Conservation (phyloP, 257 asterid species). For the Thymus quinquecostatus region DNA sequence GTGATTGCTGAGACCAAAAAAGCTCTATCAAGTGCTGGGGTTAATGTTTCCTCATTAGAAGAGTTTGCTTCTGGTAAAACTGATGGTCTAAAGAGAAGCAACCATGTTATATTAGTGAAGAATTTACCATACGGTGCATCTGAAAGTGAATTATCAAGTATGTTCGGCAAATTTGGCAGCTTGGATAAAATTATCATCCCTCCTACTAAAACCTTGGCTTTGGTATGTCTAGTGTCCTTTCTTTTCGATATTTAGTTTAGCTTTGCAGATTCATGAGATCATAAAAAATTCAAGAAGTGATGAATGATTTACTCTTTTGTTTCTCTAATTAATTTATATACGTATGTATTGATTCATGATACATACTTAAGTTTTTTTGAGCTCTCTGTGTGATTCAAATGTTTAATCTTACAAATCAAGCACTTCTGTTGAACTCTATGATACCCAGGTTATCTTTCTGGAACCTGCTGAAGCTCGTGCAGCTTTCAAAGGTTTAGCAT, state of each 20-base stretch:
- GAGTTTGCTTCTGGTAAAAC: constrained; percentile 77
- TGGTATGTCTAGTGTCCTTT: constrained; percentile 58
- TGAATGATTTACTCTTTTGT: neutral
- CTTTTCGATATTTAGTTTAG: constrained; percentile 1
- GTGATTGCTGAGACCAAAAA: constrained; percentile 92
- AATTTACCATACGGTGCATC: constrained; percentile 90
- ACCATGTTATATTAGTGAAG: constrained; percentile 86
- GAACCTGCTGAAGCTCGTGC: constrained; percentile 90
- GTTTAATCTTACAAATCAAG: constrained; percentile 13
- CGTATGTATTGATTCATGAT: neutral
- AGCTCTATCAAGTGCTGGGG: constrained; percentile 80
- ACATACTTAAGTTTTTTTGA: too few relatives aligned
- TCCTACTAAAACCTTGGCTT: constrained; percentile 81
- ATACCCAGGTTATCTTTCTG: constrained; percentile 70
- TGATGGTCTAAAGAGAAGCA: constrained; percentile 85
- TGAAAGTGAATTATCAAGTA: constrained; percentile 70
- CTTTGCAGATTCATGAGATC: constrained; percentile 13
- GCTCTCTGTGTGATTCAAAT: constrained; percentile 16
- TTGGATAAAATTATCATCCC: constrained; percentile 87
- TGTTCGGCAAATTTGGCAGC: constrained; percentile 90
- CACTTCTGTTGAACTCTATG: constrained; percentile 27
- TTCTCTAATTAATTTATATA: constrained; percentile 7
- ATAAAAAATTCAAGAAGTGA: neutral
- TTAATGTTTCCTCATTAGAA: constrained; percentile 76
- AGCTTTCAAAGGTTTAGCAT: constrained; percentile 75